Evolutionary conservation across 352 stramenopile species (phyloP), one percentile per base, ranked within the genome.

Genomic region (Globisporangium okanoganense): DNA sequence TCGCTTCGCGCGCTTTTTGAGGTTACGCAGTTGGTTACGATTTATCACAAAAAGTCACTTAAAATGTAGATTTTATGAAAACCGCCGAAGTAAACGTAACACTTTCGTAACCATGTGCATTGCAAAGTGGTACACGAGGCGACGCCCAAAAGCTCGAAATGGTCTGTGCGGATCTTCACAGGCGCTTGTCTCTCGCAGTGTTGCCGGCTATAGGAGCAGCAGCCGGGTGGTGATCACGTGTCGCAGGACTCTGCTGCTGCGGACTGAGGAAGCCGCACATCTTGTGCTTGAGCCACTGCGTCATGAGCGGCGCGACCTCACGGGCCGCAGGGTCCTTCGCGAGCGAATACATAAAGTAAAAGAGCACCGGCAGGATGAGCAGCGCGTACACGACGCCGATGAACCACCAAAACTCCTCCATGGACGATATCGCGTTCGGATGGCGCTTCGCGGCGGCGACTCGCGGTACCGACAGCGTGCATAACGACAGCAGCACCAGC

Each of bases 351-450:
- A 76, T 20, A 27, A 75, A 75, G 31, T 64, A 76, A 31, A 59
- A n/a, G 41, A 78, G 40, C 29, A 80, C 65, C n/a, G 72, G 72
- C 24, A 78, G 35, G n/a, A 80, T 35, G 40, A 80, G 58, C 41
- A 71, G 58, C 25, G 58, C 65, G 58, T 78, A 74, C 24, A 80
- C 64, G 20, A 69, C 55, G 41, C 52, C 62, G 57, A 80, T 65
- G 58, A 80, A 76, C 43, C 50, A 62, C 72, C 72, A 78, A 48
- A 80, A 75, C 62, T 80, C 72, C 25, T 78, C 70, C 57, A 78
- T 63, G 40, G 72, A 80, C 12, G 67, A 69, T 10, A 80, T 62
- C 50, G 59, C 51, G 44, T 38, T 59, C 3, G 44, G 72, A 69
- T 50, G 61, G 38, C 57, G 44, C 38, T 61, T 66, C 18, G 31